Evolutionary conservation across 2,329 filamentous ascomycete species (phyloP).

Genomic region (Simplicillium sp.): DNA sequence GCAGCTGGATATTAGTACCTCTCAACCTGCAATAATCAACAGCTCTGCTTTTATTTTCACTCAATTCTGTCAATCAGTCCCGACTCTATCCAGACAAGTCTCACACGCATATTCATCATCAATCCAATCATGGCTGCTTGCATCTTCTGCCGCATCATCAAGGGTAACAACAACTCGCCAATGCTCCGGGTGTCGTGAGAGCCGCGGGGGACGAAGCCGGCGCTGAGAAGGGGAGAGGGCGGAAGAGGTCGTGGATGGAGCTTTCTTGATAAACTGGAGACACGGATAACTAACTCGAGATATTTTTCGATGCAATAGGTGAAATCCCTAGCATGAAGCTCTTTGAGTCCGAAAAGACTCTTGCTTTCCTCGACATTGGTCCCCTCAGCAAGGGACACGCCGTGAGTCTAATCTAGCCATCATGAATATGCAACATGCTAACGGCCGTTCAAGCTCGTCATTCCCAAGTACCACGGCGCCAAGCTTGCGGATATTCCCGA

Average conservation of each 20-base stretch:
- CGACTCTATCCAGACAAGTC: too few species aligned
- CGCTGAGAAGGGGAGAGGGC: neutral
- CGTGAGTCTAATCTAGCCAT: constrained; percentile 40
- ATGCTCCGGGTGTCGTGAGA: constrained; percentile 1
- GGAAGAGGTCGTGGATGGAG: too few species aligned
- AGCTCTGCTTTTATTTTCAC: too few species aligned
- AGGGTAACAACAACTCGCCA: constrained; percentile 46
- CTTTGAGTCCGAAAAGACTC: constrained; percentile 84
- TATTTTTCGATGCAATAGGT: constrained; percentile 38
- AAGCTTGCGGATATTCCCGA: constrained; percentile 93
- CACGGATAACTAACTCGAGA: constrained; percentile 7
- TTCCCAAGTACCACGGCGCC: constrained; percentile 87
- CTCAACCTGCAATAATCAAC: too few species aligned
- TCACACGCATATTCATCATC: too few species aligned
- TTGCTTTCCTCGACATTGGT: constrained; percentile 94
- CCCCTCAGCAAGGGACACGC: constrained; percentile 83
- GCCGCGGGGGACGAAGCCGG: neutral
- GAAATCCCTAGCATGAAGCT: constrained; percentile 97
- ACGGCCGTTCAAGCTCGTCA: constrained; percentile 60
- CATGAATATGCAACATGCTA: neutral
- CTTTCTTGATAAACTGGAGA: neutral
- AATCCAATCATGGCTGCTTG: constrained; percentile 39
- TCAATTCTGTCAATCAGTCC: too few species aligned
- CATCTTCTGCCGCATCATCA: constrained; percentile 98
- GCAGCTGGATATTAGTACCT: too few species aligned